These are phyloP conservation scores for Hansenula lynferdii DNA, from an alignment of 1,139 yeast species.

Conservation along the genomic window DNA sequence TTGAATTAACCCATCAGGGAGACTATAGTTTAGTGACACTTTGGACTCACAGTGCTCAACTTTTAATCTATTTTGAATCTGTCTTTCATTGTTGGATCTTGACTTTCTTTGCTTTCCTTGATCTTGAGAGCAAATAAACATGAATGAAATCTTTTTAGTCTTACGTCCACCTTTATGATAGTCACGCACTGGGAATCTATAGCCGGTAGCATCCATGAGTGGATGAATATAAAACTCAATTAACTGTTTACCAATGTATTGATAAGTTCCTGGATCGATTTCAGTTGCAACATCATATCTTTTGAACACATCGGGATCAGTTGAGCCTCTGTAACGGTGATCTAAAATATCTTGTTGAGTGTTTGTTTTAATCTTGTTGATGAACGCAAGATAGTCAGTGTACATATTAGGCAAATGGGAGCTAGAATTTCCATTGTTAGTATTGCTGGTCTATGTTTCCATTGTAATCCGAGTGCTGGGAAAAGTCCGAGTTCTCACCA, in stretches of 20 bases:
- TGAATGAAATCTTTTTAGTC: conserved; percentile 34
- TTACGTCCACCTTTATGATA: conserved; percentile 37
- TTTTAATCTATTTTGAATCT: conserved; percentile 31
- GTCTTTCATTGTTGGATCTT: conserved; percentile 32
- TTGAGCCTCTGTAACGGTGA: conserved; percentile 27
- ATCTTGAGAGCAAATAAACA: conserved; percentile 40
- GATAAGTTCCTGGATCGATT: conserved; percentile 26
- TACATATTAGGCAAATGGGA: conserved; percentile 16
- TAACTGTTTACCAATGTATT: conserved; percentile 28
- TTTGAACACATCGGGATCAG: conserved; percentile 25
- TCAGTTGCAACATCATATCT: conserved; percentile 26
- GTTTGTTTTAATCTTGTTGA: conserved; percentile 28
- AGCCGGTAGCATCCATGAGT: conserved; percentile 33
- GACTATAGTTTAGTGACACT: conserved; percentile 31
- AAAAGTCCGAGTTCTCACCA: too few relatives aligned
- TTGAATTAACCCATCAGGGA: conserved; percentile 30
- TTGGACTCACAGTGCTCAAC: conserved; percentile 35
- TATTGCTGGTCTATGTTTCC: too few relatives aligned
- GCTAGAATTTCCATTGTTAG: conserved; percentile 4
- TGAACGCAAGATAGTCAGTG: conserved; percentile 27
- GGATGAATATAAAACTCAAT: conserved; percentile 32
- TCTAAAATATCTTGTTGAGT: conserved; percentile 27
- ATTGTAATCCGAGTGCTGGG: too few relatives aligned
- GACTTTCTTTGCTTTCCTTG: conserved; percentile 34
- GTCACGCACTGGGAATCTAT: conserved; percentile 36